A percentile compares a stretch with the other conserved stretches of the same genome.
phyloP scores from a whole-genome alignment of 371 early-diverging fungal genomes.

The Circinella minor region DNA sequence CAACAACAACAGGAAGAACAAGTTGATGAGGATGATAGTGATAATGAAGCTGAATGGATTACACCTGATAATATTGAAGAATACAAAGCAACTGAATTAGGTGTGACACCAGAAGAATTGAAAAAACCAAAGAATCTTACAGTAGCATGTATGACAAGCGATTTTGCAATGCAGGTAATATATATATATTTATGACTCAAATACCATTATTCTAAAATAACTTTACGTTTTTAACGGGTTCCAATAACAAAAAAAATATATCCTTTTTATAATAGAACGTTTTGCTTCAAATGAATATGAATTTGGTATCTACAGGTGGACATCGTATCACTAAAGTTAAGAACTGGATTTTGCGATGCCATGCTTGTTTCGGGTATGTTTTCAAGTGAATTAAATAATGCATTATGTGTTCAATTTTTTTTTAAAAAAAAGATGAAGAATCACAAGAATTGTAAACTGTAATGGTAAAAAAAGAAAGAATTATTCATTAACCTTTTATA shows the following conservation, averaged over 20 bases:
- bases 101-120: conserved; percentile 47
- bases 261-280: conserved; percentile 69
- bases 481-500: too few relatives aligned
- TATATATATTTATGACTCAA: background rate
- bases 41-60: conserved; percentile 73
- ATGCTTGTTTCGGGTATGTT: conserved; percentile 88
- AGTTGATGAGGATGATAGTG: background rate
- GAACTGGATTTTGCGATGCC: conserved; percentile 93
- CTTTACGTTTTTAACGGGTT: too few relatives aligned
- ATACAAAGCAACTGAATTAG: conserved; percentile 62
- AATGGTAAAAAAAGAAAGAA: too few relatives aligned
- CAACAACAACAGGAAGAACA: background rate
- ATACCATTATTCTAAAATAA: too few relatives aligned
- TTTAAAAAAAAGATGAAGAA: too few relatives aligned
- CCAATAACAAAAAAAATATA: background rate
- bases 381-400: background rate
- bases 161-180: conserved; percentile 94
- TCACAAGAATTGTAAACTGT: too few relatives aligned
- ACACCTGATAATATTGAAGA: conserved; percentile 87
- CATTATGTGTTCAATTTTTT: background rate
- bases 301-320: conserved; percentile 87
- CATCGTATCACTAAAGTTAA: conserved; percentile 77
- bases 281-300: conserved; percentile 89
- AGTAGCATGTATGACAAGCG: conserved; percentile 92
- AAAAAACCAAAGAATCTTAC: conserved; percentile 50